Conservation (phyloP, 192 early-diverging fungal species). For the Jimgerdemannia lactiflua region DNA sequence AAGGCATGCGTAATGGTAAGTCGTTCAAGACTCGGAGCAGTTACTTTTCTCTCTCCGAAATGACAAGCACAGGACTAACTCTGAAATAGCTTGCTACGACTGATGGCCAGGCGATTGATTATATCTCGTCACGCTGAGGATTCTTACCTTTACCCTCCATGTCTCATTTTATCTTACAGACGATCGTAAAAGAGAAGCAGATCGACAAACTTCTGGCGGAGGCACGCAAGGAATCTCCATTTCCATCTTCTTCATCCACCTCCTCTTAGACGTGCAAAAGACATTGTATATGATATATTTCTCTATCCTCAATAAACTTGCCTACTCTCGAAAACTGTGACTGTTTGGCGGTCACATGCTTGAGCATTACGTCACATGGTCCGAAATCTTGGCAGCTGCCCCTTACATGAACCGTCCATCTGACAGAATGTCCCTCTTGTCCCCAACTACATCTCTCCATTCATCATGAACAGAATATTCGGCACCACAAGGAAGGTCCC, state of each 20-base stretch:
- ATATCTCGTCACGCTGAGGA: background rate
- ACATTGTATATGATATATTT: too few relatives aligned
- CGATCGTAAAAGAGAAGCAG: conserved; percentile 77
- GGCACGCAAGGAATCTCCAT: conserved; percentile 76
- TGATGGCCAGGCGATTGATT: background rate
- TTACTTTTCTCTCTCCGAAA: too few relatives aligned
- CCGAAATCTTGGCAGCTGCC: background rate
- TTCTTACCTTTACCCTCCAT: too few relatives aligned
- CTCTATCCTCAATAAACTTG: too few relatives aligned
- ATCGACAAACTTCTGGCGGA: conserved; percentile 82
- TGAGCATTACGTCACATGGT: background rate
- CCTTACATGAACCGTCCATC: too few relatives aligned
- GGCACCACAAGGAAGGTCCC: conserved; percentile 84
- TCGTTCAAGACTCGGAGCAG: background rate
- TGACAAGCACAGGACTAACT: background rate
- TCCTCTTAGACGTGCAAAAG: too few relatives aligned
- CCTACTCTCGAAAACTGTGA: background rate
- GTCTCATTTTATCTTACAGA: conserved; percentile 31
- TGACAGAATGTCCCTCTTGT: background rate
- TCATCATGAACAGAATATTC: conserved; percentile 88
- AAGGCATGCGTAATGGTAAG: conserved; percentile 78
- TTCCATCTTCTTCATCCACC: conserved; percentile 19
- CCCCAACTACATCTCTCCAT: conserved; percentile 43
- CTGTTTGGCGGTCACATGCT: background rate
- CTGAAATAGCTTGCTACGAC: background rate